Evolutionary conservation across 2,329 filamentous ascomycete genomes (phyloP), one percentile per base, ranked within the genome.

Genomic region (Cordyceps javanica): DNA sequence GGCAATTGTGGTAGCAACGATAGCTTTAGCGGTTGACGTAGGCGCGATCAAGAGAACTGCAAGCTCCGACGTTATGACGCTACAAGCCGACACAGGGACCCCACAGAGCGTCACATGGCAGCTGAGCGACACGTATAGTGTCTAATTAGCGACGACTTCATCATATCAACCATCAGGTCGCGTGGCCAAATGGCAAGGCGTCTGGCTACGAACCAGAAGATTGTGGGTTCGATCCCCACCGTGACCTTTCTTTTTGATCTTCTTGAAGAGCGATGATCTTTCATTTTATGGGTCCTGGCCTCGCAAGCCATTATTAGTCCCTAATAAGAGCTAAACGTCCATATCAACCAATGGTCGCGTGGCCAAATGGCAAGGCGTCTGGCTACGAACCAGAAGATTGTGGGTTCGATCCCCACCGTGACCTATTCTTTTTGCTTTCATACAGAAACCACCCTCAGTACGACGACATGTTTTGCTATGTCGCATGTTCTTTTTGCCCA

Each of bases 151-250:
- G 9, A 13, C 6, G 1, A 2, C 1, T 16, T 13, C 6, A 21
- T 8, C 23, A 53, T 57, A 4, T 13, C 21, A 32, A 46, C 23
- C 26, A 32, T 30, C 9, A 16, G 58, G 58, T 60, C 58, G 53
- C 58, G 58, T 60, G 58, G 58, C 58, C 58, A 60, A 60, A 60
- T 60, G 58, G 58, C 58, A 60, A 60, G 58, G 58, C 58, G 58
- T 60, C 58, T 60, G 58, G 54, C 58, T 60, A 60, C 58, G 58
- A 60, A 60, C 54, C 58, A 60, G 58, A 60, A 60, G 58, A 60
- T 60, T 60, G 58, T 60, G 58, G 58, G 58, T 60, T 60, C 58
- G 58, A 60, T 60, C 58, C 58, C 58, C 58, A 60, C 58, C 58
- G 58, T 56, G 58, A 59, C 58, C 58, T 59, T 19, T 41, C 55